Evolutionary conservation across 257 asterid genomes (phyloP), one percentile per base, ranked within the genome.

Genomic region (Asclepias syriaca): DNA sequence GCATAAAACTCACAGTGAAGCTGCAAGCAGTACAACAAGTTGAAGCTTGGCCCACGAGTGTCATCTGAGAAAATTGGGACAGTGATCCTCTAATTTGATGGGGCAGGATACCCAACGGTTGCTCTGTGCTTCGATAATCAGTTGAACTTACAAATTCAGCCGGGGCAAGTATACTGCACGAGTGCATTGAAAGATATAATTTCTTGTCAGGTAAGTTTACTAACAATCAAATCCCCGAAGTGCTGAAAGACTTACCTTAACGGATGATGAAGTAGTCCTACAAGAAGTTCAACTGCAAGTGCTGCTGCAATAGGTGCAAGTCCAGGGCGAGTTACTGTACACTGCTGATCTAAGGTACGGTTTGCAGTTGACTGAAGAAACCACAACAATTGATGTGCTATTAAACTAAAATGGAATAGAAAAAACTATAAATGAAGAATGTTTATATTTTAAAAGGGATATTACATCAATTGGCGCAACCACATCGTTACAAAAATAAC

Each of bases 261-360:
- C 61, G 98, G 98, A 88, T 95, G 96, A 76, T 95, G 98, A 77
- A 95, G 81, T 55, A 95, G 84, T 73, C 97, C 98, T 2, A 92
- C 92, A 46, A 92, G 81, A 74, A 95, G 90, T 67, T 95, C 98
- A 69, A 91, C 99, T 22, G 99, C 99, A 65, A 91, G 90, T n/a
- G 98, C 77, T 29, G 99, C 88, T 64, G 99, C 98, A 80, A 95
- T 95, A 68, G 98, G 98, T 81, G 99, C 97, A 69, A 95, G 95
- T 69, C 99, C 99, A 0, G 99, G 99, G 64, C 98, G 99, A 60
- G 99, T 92, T 78, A 92, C 99, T 27, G 99, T 95, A 78, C 99
- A 95, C 75, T 95, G 99, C 85, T 95, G 99, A 80, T 95, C 99
- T 71, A 95, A 81, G 3, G 99, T 92, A 22, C 99, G 99, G 63